Conservation (phyloP, 2,329 filamentous ascomycete genomes). For the Botrytis hyacinthi region DNA sequence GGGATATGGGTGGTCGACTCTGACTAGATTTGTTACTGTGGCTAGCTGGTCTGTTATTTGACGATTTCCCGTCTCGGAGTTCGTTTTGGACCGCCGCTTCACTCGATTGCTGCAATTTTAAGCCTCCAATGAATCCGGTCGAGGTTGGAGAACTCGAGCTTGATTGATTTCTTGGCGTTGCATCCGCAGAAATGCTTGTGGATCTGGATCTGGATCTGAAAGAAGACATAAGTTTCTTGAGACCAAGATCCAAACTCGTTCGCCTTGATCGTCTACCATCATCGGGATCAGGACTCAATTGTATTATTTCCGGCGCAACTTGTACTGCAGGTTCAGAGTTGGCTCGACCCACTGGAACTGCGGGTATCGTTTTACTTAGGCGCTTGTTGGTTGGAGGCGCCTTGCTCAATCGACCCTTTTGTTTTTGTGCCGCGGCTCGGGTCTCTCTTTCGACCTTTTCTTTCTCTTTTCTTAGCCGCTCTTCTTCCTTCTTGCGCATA, state of each 20-base stretch:
- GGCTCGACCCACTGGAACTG: conserved; percentile 5
- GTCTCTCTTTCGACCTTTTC: conserved; percentile 43
- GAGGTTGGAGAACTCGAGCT: conserved; percentile 11
- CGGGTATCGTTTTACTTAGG: neutral
- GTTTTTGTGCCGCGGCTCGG: conserved; percentile 22
- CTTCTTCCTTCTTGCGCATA: conserved; percentile 44
- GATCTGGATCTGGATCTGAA: conserved; percentile 20
- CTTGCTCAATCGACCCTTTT: conserved; percentile 37
- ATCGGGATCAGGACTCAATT: neutral
- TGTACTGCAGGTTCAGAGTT: neutral
- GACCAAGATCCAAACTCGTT: conserved; percentile 30
- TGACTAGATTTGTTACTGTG: neutral
- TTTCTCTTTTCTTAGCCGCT: conserved; percentile 41
- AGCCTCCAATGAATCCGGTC: conserved; percentile 36
- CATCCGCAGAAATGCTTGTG: conserved; percentile 8
- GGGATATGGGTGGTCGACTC: conserved; percentile 17
- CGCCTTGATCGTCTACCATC: conserved; percentile 25
- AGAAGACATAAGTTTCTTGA: conserved; percentile 28
- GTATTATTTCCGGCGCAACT: neutral
- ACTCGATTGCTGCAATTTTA: conserved; percentile 35
- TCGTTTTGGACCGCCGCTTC: conserved; percentile 29
- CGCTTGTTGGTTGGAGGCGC: conserved; percentile 31
- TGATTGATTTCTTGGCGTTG: neutral
- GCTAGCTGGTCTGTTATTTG: neutral
- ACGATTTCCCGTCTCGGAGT: conserved; percentile 2